These are phyloP conservation scores for Boletus rex-veris DNA, from an alignment of 768 basidiomycete genomes.

Conservation along the genomic window DNA sequence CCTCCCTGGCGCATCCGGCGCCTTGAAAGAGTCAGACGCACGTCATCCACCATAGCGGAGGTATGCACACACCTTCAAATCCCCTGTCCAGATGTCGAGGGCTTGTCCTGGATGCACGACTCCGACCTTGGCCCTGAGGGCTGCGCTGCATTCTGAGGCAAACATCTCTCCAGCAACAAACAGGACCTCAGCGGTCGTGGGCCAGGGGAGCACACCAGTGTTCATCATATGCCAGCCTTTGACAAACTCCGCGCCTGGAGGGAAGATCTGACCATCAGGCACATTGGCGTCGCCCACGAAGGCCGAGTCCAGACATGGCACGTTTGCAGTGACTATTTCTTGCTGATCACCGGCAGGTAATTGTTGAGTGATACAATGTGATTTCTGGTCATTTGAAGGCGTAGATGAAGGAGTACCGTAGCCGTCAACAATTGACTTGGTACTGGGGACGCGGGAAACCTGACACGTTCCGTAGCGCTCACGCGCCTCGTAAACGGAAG, in stretches of 20 bases:
- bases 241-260: slow-evolving; percentile 81
- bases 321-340: background rate
- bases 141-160: slow-evolving; percentile 32
- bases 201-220: slow-evolving; percentile 62
- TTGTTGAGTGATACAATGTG: background rate
- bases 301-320: slow-evolving; percentile 41
- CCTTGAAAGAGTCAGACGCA: slow-evolving; percentile 36
- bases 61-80: slow-evolving; percentile 58
- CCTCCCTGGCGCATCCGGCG: slow-evolving; percentile 68
- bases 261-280: slow-evolving; percentile 70
- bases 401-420: slow-evolving; percentile 20
- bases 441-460: slow-evolving; percentile 3
- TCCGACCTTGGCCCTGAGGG: slow-evolving; percentile 48
- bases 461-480: background rate
- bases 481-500: slow-evolving; percentile 2
- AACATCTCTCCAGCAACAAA: slow-evolving; percentile 73
- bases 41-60: background rate
- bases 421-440: slow-evolving; percentile 32
- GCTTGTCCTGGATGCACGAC: slow-evolving; percentile 52
- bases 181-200: slow-evolving; percentile 58
- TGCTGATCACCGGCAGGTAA: background rate
- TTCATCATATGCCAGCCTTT: slow-evolving; percentile 81
- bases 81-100: slow-evolving; percentile 66
- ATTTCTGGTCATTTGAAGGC: slow-evolving; percentile 1
- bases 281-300: slow-evolving; percentile 70